Evolutionary conservation across 2,329 filamentous ascomycete genomes (phyloP).

Genomic region (Clonostachys rhizophaga): DNA sequence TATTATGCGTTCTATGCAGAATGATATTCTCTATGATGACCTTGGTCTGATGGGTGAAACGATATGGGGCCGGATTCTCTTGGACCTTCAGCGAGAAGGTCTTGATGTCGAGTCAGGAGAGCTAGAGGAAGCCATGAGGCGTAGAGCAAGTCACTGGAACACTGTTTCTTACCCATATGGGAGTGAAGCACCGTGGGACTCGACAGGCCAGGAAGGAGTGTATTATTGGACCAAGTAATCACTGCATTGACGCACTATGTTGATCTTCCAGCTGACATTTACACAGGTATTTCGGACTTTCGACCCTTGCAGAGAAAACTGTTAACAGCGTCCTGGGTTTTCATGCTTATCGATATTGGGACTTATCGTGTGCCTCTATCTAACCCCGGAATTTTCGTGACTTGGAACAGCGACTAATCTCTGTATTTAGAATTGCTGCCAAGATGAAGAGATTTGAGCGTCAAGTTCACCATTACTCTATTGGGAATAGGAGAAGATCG

Average conservation of each 20-base stretch:
- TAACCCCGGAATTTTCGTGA: no score
- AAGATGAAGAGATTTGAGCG: no score
- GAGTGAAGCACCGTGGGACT: constrained; percentile 60
- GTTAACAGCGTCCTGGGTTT: constrained; percentile 48
- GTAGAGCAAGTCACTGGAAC: constrained; percentile 44
- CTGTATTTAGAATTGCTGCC: no score
- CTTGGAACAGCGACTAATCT: no score
- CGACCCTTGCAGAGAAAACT: constrained; percentile 37
- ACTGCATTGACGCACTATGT: not conserved
- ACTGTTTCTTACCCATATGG: constrained; percentile 47
- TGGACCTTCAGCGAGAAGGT: constrained; percentile 43
- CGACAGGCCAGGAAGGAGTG: constrained; percentile 56
- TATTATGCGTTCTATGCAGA: constrained; percentile 27
- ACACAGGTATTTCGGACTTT: constrained; percentile 41
- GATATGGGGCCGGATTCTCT: constrained; percentile 46
- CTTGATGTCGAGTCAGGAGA: constrained; percentile 27
- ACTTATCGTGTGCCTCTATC: no score
- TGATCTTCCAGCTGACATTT: not conserved
- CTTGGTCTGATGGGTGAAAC: constrained; percentile 57
- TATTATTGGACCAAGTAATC: constrained; percentile 49
- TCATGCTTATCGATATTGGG: no score
- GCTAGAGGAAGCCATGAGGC: constrained; percentile 40
- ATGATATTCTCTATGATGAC: constrained; percentile 34
- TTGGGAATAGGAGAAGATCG: no score
- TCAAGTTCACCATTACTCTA: no score